Conservation (phyloP, 345 rosid genomes). For the Nasturtium officinale region DNA sequence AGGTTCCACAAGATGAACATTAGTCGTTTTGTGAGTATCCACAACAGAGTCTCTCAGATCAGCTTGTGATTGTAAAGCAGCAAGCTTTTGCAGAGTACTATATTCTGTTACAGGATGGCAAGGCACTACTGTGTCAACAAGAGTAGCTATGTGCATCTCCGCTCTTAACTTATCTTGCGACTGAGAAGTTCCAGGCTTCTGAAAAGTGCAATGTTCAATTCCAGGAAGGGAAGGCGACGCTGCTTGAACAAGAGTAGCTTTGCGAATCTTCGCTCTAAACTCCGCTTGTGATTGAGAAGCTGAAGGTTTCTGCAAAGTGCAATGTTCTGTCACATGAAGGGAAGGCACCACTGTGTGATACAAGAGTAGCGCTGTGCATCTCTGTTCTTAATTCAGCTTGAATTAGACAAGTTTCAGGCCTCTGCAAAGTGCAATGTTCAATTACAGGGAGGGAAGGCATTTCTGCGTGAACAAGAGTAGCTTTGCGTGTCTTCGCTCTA, state of each 20-base stretch:
- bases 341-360: neutral
- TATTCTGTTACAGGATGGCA: conserved; percentile 38
- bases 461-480: conserved; percentile 22
- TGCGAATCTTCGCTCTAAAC: neutral
- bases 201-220: conserved; percentile 27
- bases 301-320: conserved; percentile 17
- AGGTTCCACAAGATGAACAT: conserved; percentile 39
- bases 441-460: too few relatives aligned
- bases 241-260: conserved; percentile 10
- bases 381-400: conserved; percentile 32
- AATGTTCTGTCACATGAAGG: neutral
- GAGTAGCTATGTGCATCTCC: conserved; percentile 29
- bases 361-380: neutral
- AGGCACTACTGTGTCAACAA: conserved; percentile 40
- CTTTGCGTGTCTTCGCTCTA: conserved; percentile 25
- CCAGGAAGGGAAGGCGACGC: conserved; percentile 44
- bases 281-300: neutral
- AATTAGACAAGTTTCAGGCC: conserved; percentile 35
- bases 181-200: conserved; percentile 43
- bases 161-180: conserved; percentile 38
- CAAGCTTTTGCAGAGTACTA: conserved; percentile 33
- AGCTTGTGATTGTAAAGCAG: conserved; percentile 43
- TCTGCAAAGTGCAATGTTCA: neutral
- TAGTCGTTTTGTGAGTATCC: conserved; percentile 30
- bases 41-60: conserved; percentile 31